Evolutionary conservation across 2,329 filamentous ascomycete species (phyloP).

Genomic region (Teratosphaeria viscida): DNA sequence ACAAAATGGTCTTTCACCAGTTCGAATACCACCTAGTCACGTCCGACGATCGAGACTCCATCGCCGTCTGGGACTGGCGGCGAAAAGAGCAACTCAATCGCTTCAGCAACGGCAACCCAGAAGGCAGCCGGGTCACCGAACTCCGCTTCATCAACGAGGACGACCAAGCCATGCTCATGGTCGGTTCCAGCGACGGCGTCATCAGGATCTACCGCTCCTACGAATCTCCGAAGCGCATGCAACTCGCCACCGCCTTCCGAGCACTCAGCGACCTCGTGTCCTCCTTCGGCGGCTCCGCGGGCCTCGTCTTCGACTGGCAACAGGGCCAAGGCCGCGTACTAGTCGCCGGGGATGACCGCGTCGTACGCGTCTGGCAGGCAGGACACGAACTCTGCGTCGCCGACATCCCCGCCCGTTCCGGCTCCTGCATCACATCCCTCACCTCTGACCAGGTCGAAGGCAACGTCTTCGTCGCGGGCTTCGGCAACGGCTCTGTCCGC

Average conservation of each 20-base stretch:
- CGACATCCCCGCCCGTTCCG: conserved; percentile 88
- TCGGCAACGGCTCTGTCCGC: conserved; percentile 86
- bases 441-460: conserved; percentile 97
- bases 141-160: conserved; percentile 98
- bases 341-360: conserved; percentile 91
- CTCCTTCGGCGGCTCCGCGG: conserved; percentile 76
- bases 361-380: conserved; percentile 93
- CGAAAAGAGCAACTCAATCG: conserved; percentile 61
- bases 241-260: conserved; percentile 83
- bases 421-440: conserved; percentile 88
- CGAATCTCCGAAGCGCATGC: conserved; percentile 62
- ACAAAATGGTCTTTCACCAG: conserved; percentile 92
- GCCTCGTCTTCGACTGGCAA: conserved; percentile 97
- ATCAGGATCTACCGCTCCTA: conserved; percentile 91
- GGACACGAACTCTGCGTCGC: conserved; percentile 83
- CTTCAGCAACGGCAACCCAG: conserved; percentile 90
- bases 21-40: conserved; percentile 94
- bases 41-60: conserved; percentile 82
- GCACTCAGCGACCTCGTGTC: conserved; percentile 89
- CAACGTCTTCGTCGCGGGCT: conserved; percentile 90
- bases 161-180: conserved; percentile 88
- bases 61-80: conserved; percentile 88
- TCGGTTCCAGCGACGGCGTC: conserved; percentile 88
- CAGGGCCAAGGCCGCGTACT: conserved; percentile 90
- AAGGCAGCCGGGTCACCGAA: conserved; percentile 84